These are phyloP conservation scores for Nitzschia sp. DNA, from an alignment of 108 stramenopile species.

Conservation along the genomic window DNA sequence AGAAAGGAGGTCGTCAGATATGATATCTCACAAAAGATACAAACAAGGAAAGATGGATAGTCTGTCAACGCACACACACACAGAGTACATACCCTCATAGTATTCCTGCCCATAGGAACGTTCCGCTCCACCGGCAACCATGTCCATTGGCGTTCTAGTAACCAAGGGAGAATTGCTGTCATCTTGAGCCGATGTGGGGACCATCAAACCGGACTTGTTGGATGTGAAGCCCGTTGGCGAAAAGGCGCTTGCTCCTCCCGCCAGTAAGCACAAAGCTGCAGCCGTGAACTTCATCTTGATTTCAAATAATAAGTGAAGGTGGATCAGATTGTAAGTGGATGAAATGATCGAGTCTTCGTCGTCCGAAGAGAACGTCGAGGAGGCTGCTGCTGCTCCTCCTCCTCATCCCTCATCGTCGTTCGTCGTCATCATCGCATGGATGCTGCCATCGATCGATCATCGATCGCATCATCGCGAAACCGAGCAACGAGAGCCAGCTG, in stretches of 20 bases:
- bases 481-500: too few relatives aligned
- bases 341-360: too few relatives aligned
- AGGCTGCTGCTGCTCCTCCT: too few relatives aligned
- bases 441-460: too few relatives aligned
- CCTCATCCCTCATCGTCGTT: too few relatives aligned
- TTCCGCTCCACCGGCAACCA: slow-evolving; percentile 61
- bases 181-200: slow-evolving; percentile 15
- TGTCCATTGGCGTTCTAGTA: slow-evolving; percentile 26
- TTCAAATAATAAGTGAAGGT: too few relatives aligned
- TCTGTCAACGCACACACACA: background rate
- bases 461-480: too few relatives aligned
- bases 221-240: slow-evolving; percentile 4
- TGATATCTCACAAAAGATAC: background rate
- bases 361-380: too few relatives aligned
- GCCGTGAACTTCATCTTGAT: slow-evolving; percentile 21
- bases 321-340: too few relatives aligned
- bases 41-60: background rate
- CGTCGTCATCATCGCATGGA: too few relatives aligned
- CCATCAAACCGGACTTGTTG: slow-evolving; percentile 24
- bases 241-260: slow-evolving; percentile 14
- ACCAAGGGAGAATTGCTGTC: background rate
- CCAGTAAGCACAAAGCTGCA: slow-evolving; percentile 7
- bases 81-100: slow-evolving; percentile 46
- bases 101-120: slow-evolving; percentile 51
- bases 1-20: too few relatives aligned